These are phyloP conservation scores for Rhizophagus clarus DNA, from an alignment of 192 early-diverging fungal genomes.

Conservation along the genomic window DNA sequence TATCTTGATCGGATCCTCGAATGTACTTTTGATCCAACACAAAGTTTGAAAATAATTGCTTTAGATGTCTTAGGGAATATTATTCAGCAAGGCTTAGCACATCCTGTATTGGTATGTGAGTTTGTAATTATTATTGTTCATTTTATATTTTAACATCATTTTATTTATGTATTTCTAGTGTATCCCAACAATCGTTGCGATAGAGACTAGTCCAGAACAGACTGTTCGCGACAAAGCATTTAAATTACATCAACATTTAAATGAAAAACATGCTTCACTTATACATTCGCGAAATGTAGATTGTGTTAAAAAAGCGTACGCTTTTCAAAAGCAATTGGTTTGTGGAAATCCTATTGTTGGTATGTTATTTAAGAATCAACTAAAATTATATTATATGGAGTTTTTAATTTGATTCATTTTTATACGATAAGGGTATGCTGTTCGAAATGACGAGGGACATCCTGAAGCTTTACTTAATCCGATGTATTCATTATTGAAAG, in stretches of 20 bases:
- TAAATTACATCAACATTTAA: constrained; percentile 71
- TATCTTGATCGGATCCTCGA: constrained; percentile 77
- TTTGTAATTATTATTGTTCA: neutral
- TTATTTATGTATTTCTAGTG: constrained; percentile 53
- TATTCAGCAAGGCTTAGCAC: constrained; percentile 87
- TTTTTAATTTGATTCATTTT: neutral
- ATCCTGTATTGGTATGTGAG: constrained; percentile 71
- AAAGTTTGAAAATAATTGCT: constrained; percentile 64
- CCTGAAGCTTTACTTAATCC: constrained; percentile 61
- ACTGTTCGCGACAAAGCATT: constrained; percentile 70
- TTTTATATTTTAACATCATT: neutral
- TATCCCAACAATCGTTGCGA: constrained; percentile 84
- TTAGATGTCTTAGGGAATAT: constrained; percentile 84
- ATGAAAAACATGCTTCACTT: constrained; percentile 85
- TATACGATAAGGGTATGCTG: constrained; percentile 32
- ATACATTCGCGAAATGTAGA: constrained; percentile 85
- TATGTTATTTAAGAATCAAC: constrained; percentile 30
- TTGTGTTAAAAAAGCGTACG: constrained; percentile 71
- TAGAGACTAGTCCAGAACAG: constrained; percentile 71
- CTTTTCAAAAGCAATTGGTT: constrained; percentile 64
- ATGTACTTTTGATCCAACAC: constrained; percentile 63
- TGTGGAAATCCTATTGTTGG: constrained; percentile 44
- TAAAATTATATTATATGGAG: neutral
- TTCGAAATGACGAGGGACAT: constrained; percentile 37
- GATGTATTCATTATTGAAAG: constrained; percentile 70